Percentiles rank a stretch among this genome's conserved stretches.
Conservation (phyloP, 192 early-diverging fungal species). For the Chytriomyces confervae region DNA sequence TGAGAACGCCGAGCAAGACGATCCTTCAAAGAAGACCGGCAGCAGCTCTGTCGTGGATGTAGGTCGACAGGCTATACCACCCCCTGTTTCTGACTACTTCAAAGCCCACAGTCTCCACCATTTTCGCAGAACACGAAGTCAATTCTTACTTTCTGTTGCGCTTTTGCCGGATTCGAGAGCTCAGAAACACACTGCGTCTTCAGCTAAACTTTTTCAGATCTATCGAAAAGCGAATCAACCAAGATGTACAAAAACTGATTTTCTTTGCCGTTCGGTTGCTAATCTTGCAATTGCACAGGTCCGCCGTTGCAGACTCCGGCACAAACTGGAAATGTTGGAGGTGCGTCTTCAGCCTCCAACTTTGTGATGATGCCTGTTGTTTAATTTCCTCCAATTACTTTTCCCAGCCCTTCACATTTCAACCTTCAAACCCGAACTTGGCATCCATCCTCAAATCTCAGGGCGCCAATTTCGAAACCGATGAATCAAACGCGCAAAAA, state of each 20-base stretch:
- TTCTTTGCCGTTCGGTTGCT: neutral
- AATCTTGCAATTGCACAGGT: conserved; percentile 5
- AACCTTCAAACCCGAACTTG: conserved; percentile 19
- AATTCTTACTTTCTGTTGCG: conserved; percentile 53
- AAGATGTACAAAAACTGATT: conserved; percentile 43
- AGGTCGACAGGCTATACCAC: conserved; percentile 11
- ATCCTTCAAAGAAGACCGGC: neutral
- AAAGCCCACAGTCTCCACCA: conserved; percentile 51
- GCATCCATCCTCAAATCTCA: conserved; percentile 13
- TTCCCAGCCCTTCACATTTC: conserved; percentile 1
- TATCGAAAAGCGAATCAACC: conserved; percentile 53
- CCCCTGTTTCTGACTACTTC: neutral
- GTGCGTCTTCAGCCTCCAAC: conserved; percentile 5
- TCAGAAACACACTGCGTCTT: conserved; percentile 42
- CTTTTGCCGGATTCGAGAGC: conserved; percentile 43
- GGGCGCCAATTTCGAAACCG: neutral
- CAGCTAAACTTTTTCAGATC: conserved; percentile 64
- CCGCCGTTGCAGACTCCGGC: conserved; percentile 10
- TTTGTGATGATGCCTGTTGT: neutral
- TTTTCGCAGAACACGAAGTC: conserved; percentile 64
- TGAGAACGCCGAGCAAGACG: conserved; percentile 49
- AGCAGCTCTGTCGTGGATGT: conserved; percentile 14
- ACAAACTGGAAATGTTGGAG: conserved; percentile 50
- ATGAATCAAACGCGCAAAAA: neutral
- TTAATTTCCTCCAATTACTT: neutral